Base-by-base conservation (phyloP, 371 early-diverging fungal genomes). In the Syncephalastrum sp. region DNA sequence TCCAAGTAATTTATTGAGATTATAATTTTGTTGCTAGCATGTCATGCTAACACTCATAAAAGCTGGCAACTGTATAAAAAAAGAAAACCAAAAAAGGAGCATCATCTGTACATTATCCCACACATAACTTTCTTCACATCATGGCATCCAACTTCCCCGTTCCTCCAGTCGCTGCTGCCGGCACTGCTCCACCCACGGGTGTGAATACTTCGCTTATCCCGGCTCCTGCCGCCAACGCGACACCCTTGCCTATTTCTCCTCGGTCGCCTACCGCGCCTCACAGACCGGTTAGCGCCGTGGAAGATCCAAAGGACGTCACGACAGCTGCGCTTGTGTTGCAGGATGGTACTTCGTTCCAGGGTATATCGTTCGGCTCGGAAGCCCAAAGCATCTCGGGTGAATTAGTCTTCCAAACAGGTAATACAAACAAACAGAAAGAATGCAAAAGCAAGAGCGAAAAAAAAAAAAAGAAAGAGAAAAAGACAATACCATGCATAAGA, bases 371-470 rank as follows among this genome's bases (percentile, higher is more conserved):
- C 72, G 98, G 98, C 57, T 89, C 95, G 6, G 92, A 93, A 77
- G 72, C 77, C 54, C 76, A 82, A 56, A 88, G 91, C 45, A 86
- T 96, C 54, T 83, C 96, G 57, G 98, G 98, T 58, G 98, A 98
- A 80, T 93, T 93, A 65, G 98, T 98, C 59, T 97, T 97, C 79
- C 95, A 95, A 72, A 97, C 98, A 50, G 97, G 97, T 92, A 77
- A 77, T 63, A 79, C 12, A 24, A 53, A n/a, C 42, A 43, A 42
- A n/a, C 42, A 43, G 19, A 54, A 8, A 42, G 25, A 14, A 4
- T 42, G 42, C 29, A 45, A 29, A 47, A 47, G 15, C 27, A 27
- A 38, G 46, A 43, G 14, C 13, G 13, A 29, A 7, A n/a, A 17
- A 23, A 27, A 24, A 41, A 29, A 7, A 29, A 7, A 29, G 29